Conservation (phyloP, 306 rosid genomes). For the Medicago lupulina region DNA sequence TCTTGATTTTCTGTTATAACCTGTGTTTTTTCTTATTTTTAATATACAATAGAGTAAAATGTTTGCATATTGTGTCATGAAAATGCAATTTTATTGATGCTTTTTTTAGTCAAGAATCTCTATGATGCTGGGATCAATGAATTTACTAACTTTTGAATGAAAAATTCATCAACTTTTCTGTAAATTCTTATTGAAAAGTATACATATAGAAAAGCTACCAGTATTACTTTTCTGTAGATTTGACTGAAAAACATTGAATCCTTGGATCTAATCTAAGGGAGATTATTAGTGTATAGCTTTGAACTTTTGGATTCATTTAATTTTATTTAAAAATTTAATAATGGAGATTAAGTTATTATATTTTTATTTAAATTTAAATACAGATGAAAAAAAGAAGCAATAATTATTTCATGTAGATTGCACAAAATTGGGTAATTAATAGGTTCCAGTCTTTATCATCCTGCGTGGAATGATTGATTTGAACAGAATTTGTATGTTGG, state of each 20-base stretch:
- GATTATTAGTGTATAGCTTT: background rate
- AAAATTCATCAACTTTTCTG: background rate
- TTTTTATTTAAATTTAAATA: background rate
- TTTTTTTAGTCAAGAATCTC: too few relatives aligned
- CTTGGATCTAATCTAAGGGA: constrained; percentile 28
- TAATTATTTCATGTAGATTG: background rate
- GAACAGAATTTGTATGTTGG: background rate
- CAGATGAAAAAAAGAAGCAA: background rate
- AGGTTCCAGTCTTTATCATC: background rate
- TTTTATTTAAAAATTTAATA: background rate
- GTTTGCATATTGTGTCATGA: background rate
- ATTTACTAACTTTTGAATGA: background rate
- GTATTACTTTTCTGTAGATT: background rate
- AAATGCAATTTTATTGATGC: background rate
- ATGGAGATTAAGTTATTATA: background rate
- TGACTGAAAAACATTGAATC: background rate
- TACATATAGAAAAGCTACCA: too few relatives aligned
- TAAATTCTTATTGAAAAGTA: background rate
- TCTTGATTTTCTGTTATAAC: background rate
- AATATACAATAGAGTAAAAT: too few relatives aligned
- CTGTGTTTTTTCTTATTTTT: background rate
- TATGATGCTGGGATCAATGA: constrained; percentile 23
- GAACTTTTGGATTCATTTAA: background rate
- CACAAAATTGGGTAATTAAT: background rate
- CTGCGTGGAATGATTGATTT: background rate